Percentiles rank a stretch among this genome's conserved stretches.
These are phyloP conservation scores for Clathrus columnatus DNA, from an alignment of 768 basidiomycete genomes.

Conservation along the genomic window DNA sequence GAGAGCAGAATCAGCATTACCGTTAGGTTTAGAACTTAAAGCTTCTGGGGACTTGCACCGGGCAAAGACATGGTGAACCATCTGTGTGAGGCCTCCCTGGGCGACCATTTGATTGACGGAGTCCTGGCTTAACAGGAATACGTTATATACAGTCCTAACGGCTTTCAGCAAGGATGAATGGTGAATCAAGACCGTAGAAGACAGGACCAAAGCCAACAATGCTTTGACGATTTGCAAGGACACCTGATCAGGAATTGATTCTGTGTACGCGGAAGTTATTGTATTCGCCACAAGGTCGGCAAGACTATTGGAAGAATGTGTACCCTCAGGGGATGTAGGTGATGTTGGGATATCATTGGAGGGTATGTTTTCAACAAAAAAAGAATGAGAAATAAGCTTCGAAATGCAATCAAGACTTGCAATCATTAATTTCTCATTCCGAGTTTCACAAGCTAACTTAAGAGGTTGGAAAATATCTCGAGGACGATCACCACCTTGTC, in stretches of 20 bases:
- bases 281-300: constrained; percentile 93
- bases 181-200: constrained; percentile 80
- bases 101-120: constrained; percentile 96
- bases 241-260: constrained; percentile 80
- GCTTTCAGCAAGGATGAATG: constrained; percentile 94
- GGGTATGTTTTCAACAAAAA: constrained; percentile 65
- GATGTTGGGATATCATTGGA: constrained; percentile 55
- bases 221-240: constrained; percentile 97
- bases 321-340: constrained; percentile 58
- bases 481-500: constrained; percentile 66
- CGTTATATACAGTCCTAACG: constrained; percentile 95
- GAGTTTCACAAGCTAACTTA: constrained; percentile 91
- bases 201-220: constrained; percentile 80
- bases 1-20: background rate
- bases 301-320: constrained; percentile 47
- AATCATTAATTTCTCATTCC: constrained; percentile 88
- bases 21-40: constrained; percentile 8
- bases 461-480: constrained; percentile 94
- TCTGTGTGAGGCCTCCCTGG: constrained; percentile 94
- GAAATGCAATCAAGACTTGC: constrained; percentile 96
- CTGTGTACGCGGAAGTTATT: constrained; percentile 85
- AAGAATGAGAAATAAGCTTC: constrained; percentile 94
- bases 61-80: constrained; percentile 94
- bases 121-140: constrained; percentile 86
- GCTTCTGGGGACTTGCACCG: constrained; percentile 45